Percentiles rank a stretch among this genome's conserved stretches.
These are phyloP conservation scores for Cladophialophora psammophila DNA, from an alignment of 2,329 filamentous ascomycete species.

Conservation along the genomic window DNA sequence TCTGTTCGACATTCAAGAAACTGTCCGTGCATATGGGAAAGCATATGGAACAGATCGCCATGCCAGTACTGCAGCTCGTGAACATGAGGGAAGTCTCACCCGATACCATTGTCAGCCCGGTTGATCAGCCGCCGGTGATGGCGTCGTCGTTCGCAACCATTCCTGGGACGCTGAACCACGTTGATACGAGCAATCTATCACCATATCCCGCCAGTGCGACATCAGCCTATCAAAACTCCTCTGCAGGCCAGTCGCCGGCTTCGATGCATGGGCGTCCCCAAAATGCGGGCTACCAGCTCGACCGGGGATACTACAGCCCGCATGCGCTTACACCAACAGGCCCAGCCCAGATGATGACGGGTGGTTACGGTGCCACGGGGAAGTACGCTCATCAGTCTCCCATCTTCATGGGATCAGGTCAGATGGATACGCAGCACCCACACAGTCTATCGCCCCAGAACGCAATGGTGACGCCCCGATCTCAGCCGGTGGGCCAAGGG, in stretches of 20 bases:
- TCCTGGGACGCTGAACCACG: conserved; percentile 19
- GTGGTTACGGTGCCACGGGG: conserved; percentile 15
- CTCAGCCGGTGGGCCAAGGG: conserved; percentile 21
- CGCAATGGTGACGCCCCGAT: conserved; percentile 27
- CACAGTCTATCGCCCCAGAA: conserved; percentile 29
- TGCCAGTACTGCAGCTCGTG: conserved; percentile 72
- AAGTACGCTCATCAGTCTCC: conserved; percentile 20
- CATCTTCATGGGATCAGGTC: conserved; percentile 18
- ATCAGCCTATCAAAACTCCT: conserved; percentile 42
- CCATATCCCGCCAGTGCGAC: conserved; percentile 38
- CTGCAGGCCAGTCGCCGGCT: conserved; percentile 40
- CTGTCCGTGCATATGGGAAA: conserved; percentile 90
- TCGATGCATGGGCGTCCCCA: conserved; percentile 27
- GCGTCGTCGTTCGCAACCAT: conserved; percentile 46
- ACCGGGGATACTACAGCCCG: conserved; percentile 29
- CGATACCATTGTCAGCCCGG: conserved; percentile 72
- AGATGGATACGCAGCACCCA: conserved; percentile 12
- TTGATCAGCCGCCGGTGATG: conserved; percentile 60
- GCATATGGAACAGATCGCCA: conserved; percentile 90
- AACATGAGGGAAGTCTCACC: conserved; percentile 51
- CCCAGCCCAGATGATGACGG: conserved; percentile 14
- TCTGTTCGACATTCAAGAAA: conserved; percentile 88
- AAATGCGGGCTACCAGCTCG: conserved; percentile 23
- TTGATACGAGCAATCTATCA: conserved; percentile 44
- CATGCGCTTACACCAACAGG: conserved; percentile 24